Evolutionary conservation across 2,329 filamentous ascomycete species (phyloP), one percentile per base, ranked within the genome.

Genomic region (Parafenestella ontariensis): DNA sequence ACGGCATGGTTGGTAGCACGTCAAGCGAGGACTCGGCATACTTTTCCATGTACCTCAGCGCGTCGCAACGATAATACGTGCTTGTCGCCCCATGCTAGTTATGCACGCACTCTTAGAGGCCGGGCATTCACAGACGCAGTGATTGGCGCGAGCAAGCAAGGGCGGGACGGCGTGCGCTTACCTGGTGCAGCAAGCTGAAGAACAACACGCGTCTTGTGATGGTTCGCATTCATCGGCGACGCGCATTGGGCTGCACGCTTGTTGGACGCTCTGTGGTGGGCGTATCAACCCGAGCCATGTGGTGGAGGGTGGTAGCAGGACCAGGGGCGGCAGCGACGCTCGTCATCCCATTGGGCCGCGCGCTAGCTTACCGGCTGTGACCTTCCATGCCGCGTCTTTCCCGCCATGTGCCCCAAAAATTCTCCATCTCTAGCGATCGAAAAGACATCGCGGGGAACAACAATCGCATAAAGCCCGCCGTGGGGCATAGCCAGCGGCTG

Each of bases 361-460:
- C 11, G 24, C 7, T 21, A 61, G 54, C 49, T 52, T 49, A 48
- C 49, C 54, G 52, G 40, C 34, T 29, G 37, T 40, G 28, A 23
- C 26, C 29, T 31, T 23, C 29, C 39, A 24, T 20, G 44, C 52
- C 31, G 24, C 46, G 47, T 37, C 49, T 34, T 39, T 23, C 20
- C 46, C 42, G 57, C 18, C 52, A 50, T 47, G 46, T 53, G 55
- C 40, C 43, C 50, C 40, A 53, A 37, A 56, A 40, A 58, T 52
- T 54, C 51, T 60, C 54, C 34, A 60, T 66, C 58, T 59, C 61
- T n/a, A 4, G 55, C 64, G 56, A 60, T 62, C 41, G 49, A 28
- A 10, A 26, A 46, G 42, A 61, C 55, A 49, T 55, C 52, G 59
- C 47, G 46, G 20, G 46, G 15, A 23, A 23, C 37, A 10, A 10